A percentile compares a stretch with the other conserved stretches of the same genome.
Conservation (phyloP, 2,329 filamentous ascomycete species). For the Stagonosporopsis vannaccii region DNA sequence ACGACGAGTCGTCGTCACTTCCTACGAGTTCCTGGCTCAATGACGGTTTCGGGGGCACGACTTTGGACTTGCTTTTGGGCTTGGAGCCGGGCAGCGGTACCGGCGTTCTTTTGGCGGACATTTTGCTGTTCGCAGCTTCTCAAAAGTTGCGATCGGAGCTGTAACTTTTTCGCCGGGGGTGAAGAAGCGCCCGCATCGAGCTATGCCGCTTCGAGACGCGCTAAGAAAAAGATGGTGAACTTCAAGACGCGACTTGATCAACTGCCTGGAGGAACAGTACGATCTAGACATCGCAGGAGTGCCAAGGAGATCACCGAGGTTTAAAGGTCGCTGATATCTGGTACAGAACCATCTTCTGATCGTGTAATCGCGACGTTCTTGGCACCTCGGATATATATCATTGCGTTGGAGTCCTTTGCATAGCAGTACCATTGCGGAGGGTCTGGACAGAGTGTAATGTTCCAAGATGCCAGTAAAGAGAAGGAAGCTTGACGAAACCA, state of each 20-base stretch:
- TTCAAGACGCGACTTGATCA: conserved; percentile 5
- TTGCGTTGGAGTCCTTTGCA: not conserved
- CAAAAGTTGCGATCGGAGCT: conserved; percentile 25
- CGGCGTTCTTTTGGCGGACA: conserved; percentile 44
- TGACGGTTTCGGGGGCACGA: conserved; percentile 29
- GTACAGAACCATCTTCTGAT: not conserved
- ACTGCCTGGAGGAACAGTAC: not conserved
- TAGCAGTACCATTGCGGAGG: not conserved
- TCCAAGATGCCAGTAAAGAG: conserved; percentile 41
- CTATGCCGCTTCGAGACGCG: conserved; percentile 10
- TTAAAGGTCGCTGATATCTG: not conserved
- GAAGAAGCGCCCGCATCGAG: conserved; percentile 5
- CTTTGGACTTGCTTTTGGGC: conserved; percentile 33
- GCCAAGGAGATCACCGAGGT: not conserved
- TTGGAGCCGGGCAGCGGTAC: conserved; percentile 45
- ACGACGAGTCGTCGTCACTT: conserved; percentile 43
- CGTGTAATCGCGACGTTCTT: no score
- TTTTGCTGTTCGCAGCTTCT: conserved; percentile 36
- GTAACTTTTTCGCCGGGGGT: conserved; percentile 37
- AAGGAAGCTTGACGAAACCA: conserved; percentile 29
- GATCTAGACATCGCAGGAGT: not conserved
- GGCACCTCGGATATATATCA: not conserved
- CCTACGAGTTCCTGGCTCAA: conserved; percentile 48
- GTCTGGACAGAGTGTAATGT: no score
- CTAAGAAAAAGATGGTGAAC: conserved; percentile 22